phyloP scores from a whole-genome alignment of 2,329 filamentous ascomycete species.

The Podosphaera aphanis region DNA sequence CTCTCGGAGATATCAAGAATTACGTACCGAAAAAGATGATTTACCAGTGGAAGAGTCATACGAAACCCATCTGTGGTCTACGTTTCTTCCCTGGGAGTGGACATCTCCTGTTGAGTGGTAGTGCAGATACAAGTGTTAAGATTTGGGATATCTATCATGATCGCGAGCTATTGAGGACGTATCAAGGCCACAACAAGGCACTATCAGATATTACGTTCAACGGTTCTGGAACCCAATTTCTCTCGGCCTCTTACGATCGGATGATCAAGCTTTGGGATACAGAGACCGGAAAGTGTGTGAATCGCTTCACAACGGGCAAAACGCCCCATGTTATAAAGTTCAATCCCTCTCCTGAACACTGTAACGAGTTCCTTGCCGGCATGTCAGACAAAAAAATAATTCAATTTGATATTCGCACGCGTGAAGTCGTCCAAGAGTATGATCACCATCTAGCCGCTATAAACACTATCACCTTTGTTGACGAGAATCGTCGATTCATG shows the following conservation, averaged over 20 bases:
- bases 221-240: constrained; percentile 55
- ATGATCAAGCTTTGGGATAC: constrained; percentile 98
- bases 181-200: constrained; percentile 70
- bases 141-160: constrained; percentile 89
- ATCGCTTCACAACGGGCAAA: constrained; percentile 78
- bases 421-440: constrained; percentile 80
- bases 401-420: constrained; percentile 71
- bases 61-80: constrained; percentile 66
- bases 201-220: constrained; percentile 82
- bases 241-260: constrained; percentile 80
- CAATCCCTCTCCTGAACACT: constrained; percentile 55
- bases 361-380: constrained; percentile 79
- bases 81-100: constrained; percentile 77
- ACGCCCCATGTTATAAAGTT: constrained; percentile 89
- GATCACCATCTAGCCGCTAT: constrained; percentile 94
- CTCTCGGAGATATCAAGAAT: constrained; percentile 54
- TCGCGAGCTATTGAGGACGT: constrained; percentile 73
- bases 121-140: constrained; percentile 75
- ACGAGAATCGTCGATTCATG: constrained; percentile 86
- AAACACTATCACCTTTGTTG: constrained; percentile 93
- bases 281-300: constrained; percentile 72
- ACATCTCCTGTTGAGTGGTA: constrained; percentile 71
- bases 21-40: constrained; percentile 88
- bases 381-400: constrained; percentile 99
- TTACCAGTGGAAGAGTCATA: constrained; percentile 67